phyloP scores from a whole-genome alignment of 257 asterid genomes.

The Avicennia marina region DNA sequence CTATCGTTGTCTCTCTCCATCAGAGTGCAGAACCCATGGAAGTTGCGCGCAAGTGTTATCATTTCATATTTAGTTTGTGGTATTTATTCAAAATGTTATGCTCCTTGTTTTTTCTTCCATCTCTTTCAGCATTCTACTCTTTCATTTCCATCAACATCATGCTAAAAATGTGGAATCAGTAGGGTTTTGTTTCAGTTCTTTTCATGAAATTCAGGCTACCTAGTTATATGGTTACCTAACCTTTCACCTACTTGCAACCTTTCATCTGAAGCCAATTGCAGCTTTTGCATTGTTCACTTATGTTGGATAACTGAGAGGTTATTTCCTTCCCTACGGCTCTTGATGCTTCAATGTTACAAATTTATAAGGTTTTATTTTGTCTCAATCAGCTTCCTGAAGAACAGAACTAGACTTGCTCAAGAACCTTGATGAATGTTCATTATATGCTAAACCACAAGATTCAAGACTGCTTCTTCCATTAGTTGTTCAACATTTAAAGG shows the following conservation, averaged over 20 bases:
- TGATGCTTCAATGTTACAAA: slow-evolving; percentile 2
- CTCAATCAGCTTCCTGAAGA: slow-evolving; percentile 78
- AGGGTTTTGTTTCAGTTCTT: no score
- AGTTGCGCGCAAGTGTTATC: no score
- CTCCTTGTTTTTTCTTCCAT: no score
- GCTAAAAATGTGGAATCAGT: no score
- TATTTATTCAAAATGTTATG: no score
- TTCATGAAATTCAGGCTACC: no score
- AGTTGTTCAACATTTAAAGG: slow-evolving; percentile 86
- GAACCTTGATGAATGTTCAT: slow-evolving; percentile 83
- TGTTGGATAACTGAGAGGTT: slow-evolving; percentile 12
- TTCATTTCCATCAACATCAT: no score
- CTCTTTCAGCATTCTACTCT: no score
- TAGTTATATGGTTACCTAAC: no score
- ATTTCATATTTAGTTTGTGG: no score
- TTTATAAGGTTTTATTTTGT: slow-evolving; percentile 8
- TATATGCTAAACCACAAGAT: slow-evolving; percentile 77
- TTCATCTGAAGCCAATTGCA: no score
- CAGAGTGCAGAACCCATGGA: slow-evolving; percentile 5
- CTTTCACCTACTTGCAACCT: no score
- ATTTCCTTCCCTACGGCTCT: background rate
- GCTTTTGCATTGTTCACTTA: background rate
- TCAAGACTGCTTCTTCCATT: slow-evolving; percentile 85
- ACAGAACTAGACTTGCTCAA: slow-evolving; percentile 70
- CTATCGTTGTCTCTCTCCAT: background rate